Conservation (phyloP, 768 basidiomycete genomes). For the Agrocybe praecox region DNA sequence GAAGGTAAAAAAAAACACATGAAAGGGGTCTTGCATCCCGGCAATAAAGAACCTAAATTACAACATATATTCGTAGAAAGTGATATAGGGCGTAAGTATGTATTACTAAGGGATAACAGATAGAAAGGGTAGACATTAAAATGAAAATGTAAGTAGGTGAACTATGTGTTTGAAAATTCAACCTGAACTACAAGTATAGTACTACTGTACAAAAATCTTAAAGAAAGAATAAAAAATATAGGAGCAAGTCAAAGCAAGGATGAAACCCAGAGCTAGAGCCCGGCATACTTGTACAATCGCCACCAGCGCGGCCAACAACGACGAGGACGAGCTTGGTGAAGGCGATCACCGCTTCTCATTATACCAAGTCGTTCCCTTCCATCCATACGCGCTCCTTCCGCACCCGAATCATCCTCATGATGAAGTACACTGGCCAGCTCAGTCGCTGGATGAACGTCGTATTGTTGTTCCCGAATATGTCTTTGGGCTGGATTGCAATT, state of each 20-base stretch:
- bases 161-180: not conserved
- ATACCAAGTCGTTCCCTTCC: not conserved
- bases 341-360: not conserved
- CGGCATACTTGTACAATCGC: no score
- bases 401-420: slow-evolving; percentile 8
- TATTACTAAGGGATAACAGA: no score
- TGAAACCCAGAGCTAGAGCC: no score
- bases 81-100: no score
- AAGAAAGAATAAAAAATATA: not conserved
- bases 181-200: not conserved
- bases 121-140: no score
- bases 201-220: not conserved
- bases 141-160: not conserved
- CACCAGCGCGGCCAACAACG: no score
- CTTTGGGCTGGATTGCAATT: slow-evolving; percentile 50
- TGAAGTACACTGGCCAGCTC: slow-evolving; percentile 22
- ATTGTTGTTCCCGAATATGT: slow-evolving; percentile 25
- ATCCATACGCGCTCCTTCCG: not conserved
- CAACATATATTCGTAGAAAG: no score
- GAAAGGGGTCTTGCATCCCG: no score
- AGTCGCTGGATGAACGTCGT: slow-evolving; percentile 20
- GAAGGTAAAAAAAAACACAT: no score
- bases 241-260: not conserved
- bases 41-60: no score
- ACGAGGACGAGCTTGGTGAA: not conserved